A percentile compares a stretch with the other conserved stretches of the same genome.
phyloP scores from a whole-genome alignment of 1,139 yeast genomes.

The Pichia inconspicua region DNA sequence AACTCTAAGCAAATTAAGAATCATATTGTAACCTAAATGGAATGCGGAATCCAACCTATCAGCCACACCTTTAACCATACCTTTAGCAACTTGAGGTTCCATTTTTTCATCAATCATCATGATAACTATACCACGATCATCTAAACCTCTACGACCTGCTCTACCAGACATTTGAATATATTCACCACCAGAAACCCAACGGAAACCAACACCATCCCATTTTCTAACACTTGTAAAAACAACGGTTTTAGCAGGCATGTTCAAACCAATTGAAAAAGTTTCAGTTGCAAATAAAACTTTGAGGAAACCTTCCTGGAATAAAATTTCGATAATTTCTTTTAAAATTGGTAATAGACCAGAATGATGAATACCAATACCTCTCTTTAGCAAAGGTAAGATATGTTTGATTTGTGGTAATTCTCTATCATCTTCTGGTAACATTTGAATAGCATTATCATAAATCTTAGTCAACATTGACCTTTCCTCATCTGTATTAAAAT shows the following conservation, averaged over 20 bases:
- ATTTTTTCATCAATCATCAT: conserved; percentile 96
- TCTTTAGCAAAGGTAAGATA: conserved; percentile 73
- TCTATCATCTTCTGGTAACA: conserved; percentile 83
- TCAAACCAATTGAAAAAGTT: conserved; percentile 96
- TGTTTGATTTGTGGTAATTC: conserved; percentile 92
- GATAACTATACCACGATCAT: conserved; percentile 91
- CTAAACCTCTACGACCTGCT: conserved; percentile 97
- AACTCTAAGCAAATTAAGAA: conserved; percentile 87
- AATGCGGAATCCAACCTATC: conserved; percentile 88
- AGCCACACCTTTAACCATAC: conserved; percentile 96
- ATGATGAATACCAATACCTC: conserved; percentile 98
- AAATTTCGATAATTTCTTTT: conserved; percentile 92
- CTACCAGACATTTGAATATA: conserved; percentile 99
- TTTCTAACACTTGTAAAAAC: conserved; percentile 96
- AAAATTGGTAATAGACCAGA: conserved; percentile 92
- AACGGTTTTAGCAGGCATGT: conserved; percentile 94
- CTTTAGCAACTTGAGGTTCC: conserved; percentile 99
- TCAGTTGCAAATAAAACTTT: conserved; percentile 96
- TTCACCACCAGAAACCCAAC: conserved; percentile 99
- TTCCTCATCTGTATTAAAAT: conserved; percentile 88
- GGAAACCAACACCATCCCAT: conserved; percentile 94
- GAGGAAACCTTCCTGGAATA: conserved; percentile 92
- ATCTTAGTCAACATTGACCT: conserved; percentile 83
- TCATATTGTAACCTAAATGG: conserved; percentile 94
- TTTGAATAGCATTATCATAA: conserved; percentile 78